These are phyloP conservation scores for Elaeis guineensis DNA, from an alignment of 176 grass and related monocot species.

Conservation along the genomic window DNA sequence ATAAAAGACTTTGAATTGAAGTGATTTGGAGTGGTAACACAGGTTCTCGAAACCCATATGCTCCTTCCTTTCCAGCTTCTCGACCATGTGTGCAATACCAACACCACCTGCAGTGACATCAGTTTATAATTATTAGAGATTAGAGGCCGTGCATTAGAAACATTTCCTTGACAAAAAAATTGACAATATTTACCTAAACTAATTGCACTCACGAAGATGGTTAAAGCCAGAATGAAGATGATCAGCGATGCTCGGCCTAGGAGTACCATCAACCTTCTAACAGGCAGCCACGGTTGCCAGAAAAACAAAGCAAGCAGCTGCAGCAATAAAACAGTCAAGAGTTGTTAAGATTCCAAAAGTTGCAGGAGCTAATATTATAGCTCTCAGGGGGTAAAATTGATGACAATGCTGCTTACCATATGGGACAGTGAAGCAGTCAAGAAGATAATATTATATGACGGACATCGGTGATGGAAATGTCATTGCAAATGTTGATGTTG, in stretches of 20 bases:
- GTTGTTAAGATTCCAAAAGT: too few relatives aligned
- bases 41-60: constrained; percentile 16
- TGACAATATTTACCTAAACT: constrained; percentile 15
- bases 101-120: constrained; percentile 9
- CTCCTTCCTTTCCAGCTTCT: constrained; percentile 14
- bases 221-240: constrained; percentile 21
- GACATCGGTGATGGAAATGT: constrained; percentile 20
- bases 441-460: constrained; percentile 20
- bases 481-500: constrained; percentile 22
- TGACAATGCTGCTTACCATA: constrained; percentile 9
- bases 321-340: neutral
- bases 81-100: constrained; percentile 14
- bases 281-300: constrained; percentile 17
- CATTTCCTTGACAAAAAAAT: neutral
- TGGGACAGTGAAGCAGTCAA: constrained; percentile 17
- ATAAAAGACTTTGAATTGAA: too few relatives aligned
- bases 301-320: constrained; percentile 17
- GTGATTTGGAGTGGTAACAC: neutral
- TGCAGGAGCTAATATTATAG: neutral
- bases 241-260: constrained; percentile 21
- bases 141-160: neutral
- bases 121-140: neutral
- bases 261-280: constrained; percentile 12
- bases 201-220: constrained; percentile 23
- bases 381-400: too few relatives aligned